Base-by-base conservation (phyloP, 371 early-diverging fungal genomes). In the Rhizomucor pusillus region DNA sequence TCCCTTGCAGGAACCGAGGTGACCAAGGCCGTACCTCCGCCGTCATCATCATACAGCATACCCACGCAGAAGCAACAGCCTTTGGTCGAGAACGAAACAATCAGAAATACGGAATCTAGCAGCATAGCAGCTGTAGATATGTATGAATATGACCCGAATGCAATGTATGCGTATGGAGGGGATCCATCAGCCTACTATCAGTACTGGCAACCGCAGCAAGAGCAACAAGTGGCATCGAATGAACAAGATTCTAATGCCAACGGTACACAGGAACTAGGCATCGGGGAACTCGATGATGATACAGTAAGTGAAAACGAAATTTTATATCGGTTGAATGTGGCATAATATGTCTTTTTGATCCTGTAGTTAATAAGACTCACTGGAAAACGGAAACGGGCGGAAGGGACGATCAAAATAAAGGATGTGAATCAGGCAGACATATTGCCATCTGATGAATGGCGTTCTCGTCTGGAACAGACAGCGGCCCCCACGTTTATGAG, bases 361-460 rank as follows among this genome's bases (percentile, higher is more conserved):
- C 37, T 43, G 39, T 50, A 83, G 83, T 43, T 80, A 22, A 59
- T 68, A 45, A 50, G 65, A 43, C 37, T 81, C 18, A 71, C 63
- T 12, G 78, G 84, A 33, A 75, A 71, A 54, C 62, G 75, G 39
- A 69, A 67, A 59, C 75, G 69, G 7, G 52, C 65, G 12, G 74
- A 73, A 25, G 52, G 57, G 6, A 62, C 63, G 18, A 69, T 80
- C 33, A 64, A 80, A 29, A 69, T 83, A 5, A 73, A 75, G 23
- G 69, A 71, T n/a, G 62, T 83, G 18, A 70, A 76, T 54, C 80
- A 80, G 39, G 50, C 56, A 45, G 80, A 79, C 43, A 80, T 80
- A 49, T 57, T 83, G 41, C 69, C 71, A 7, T 56, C 63, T 6
- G 69, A 76, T 13, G 76, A 75, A 47, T 76, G 75, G 68, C 63